Evolutionary conservation across 2,329 filamentous ascomycete species (phyloP).

Genomic region (Scortechinia acanthostroma): DNA sequence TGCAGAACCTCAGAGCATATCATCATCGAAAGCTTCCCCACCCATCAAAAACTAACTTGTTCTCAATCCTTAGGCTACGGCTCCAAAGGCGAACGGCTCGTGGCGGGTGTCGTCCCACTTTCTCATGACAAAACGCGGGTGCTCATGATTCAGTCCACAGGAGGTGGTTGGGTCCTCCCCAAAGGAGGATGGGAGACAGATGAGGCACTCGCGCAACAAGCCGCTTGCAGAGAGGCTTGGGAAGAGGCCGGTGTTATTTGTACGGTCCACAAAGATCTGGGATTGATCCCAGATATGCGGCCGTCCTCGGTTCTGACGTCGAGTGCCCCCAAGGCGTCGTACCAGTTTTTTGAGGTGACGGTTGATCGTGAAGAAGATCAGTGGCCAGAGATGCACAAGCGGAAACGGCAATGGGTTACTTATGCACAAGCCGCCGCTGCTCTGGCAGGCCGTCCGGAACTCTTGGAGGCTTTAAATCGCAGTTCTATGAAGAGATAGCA

Average conservation of each 20-base stretch:
- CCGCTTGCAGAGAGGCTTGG: conserved; percentile 88
- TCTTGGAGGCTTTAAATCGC: conserved; percentile 77
- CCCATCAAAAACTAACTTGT: too few species aligned
- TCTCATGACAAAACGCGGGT: conserved; percentile 81
- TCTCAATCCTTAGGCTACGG: conserved; percentile 71
- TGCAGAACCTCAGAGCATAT: too few species aligned
- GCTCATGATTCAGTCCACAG: conserved; percentile 85
- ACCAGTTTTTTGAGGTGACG: conserved; percentile 81
- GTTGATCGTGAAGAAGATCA: conserved; percentile 77
- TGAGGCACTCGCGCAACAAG: conserved; percentile 71
- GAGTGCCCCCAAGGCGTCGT: conserved; percentile 53
- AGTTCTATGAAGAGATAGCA: conserved; percentile 59
- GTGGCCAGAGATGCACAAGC: conserved; percentile 92
- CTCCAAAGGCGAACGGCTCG: conserved; percentile 82
- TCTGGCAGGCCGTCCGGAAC: conserved; percentile 73
- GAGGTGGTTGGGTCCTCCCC: conserved; percentile 90
- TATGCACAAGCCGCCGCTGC: conserved; percentile 75
- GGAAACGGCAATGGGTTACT: conserved; percentile 82
- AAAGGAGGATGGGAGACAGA: conserved; percentile 98
- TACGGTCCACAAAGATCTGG: conserved; percentile 77
- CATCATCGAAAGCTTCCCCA: too few species aligned
- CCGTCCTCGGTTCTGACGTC: conserved; percentile 65
- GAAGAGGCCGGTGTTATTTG: conserved; percentile 92
- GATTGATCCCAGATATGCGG: conserved; percentile 77
- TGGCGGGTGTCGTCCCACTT: conserved; percentile 87